These are phyloP conservation scores for Entomortierella lignicola DNA, from an alignment of 192 early-diverging fungal genomes.

Conservation along the genomic window DNA sequence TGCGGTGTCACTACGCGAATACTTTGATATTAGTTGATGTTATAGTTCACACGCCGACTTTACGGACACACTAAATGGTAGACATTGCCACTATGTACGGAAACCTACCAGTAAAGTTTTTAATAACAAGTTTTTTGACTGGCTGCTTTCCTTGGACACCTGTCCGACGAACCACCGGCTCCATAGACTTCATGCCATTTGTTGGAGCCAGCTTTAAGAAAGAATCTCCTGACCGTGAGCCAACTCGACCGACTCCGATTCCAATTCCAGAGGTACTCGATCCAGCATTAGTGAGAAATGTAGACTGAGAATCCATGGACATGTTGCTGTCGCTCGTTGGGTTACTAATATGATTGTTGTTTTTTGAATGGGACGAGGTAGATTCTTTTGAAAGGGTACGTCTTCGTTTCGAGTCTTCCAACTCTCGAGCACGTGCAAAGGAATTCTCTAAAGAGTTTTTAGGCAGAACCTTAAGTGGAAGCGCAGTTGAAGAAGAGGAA, in stretches of 20 bases:
- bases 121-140: constrained; percentile 71
- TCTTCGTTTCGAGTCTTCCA: constrained; percentile 38
- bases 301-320: constrained; percentile 28
- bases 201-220: not conserved
- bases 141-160: constrained; percentile 55
- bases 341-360: not conserved
- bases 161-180: constrained; percentile 26
- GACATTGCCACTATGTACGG: not conserved
- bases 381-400: constrained; percentile 13
- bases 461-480: constrained; percentile 36
- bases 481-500: constrained; percentile 21
- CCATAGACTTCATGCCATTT: constrained; percentile 22
- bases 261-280: constrained; percentile 14
- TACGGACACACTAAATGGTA: not conserved
- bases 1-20: constrained; percentile 55
- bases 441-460: constrained; percentile 45
- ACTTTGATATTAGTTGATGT: not conserved
- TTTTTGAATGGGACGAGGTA: not conserved
- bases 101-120: constrained; percentile 67
- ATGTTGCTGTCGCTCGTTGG: constrained; percentile 22
- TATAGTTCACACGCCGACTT: not conserved
- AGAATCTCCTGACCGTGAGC: constrained; percentile 9
- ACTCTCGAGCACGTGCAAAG: constrained; percentile 45
- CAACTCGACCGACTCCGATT: constrained; percentile 32
- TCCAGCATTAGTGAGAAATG: constrained; percentile 15